Conservation (phyloP, 495 filamentous ascomycete genomes). For the Aspergillus nanangensis region DNA sequence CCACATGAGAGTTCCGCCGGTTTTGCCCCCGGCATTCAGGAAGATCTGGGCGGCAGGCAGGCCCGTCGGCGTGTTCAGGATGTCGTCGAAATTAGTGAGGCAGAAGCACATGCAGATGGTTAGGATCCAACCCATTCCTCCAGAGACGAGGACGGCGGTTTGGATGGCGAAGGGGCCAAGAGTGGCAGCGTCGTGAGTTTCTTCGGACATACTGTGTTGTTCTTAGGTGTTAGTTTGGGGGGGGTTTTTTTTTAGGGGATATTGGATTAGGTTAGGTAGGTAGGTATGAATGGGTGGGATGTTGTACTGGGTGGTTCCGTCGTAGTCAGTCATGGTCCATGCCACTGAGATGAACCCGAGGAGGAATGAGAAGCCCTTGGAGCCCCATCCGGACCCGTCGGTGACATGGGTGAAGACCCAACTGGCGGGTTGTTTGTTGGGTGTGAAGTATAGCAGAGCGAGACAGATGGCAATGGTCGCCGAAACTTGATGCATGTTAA, state of each 20-base stretch:
- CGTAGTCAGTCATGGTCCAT: conserved; percentile 76
- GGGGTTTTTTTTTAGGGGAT: neutral
- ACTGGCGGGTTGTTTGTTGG: conserved; percentile 56
- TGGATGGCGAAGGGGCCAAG: conserved; percentile 62
- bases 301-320: conserved; percentile 68
- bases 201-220: conserved; percentile 71
- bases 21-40: conserved; percentile 59
- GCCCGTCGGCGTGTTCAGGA: conserved; percentile 58
- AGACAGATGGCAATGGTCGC: conserved; percentile 60
- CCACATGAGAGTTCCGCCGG: conserved; percentile 63
- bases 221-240: neutral
- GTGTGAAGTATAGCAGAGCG: conserved; percentile 56
- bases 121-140: conserved; percentile 58
- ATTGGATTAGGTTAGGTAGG: neutral
- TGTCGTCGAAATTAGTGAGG: conserved; percentile 57
- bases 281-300: too few relatives aligned
- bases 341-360: conserved; percentile 68
- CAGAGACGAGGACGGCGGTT: conserved; percentile 61
- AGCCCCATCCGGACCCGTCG: conserved; percentile 65
- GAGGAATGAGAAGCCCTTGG: conserved; percentile 59
- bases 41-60: conserved; percentile 69
- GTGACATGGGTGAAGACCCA: conserved; percentile 66
- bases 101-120: conserved; percentile 69
- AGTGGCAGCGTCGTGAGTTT: conserved; percentile 66
- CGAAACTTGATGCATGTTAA: conserved; percentile 30